A percentile compares a stretch with the other conserved stretches of the same genome.
Evolutionary conservation across 1,284 basidiomycete species (phyloP).

Genomic region (Cryptococcus hybrid): DNA sequence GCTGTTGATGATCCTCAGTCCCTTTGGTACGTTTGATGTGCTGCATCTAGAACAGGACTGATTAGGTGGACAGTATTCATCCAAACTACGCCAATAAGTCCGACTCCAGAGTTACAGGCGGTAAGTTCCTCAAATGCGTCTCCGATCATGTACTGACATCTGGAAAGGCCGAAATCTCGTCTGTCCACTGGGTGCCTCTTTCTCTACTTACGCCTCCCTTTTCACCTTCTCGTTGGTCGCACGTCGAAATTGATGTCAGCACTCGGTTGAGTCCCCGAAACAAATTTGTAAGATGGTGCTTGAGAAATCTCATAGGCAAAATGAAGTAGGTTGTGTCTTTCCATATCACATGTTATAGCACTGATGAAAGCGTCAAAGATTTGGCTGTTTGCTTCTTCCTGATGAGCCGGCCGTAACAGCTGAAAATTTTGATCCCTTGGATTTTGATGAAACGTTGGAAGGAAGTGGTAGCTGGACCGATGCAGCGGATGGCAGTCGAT

Average conservation of each 20-base stretch:
- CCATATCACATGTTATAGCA: neutral
- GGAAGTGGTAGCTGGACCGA: slow-evolving; percentile 44
- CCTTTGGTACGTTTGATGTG: slow-evolving; percentile 57
- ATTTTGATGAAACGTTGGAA: slow-evolving; percentile 34
- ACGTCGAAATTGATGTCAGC: slow-evolving; percentile 90
- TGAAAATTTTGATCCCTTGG: slow-evolving; percentile 43
- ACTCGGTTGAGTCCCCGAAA: slow-evolving; percentile 80
- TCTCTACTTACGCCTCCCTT: slow-evolving; percentile 54
- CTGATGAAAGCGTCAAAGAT: slow-evolving; percentile 44
- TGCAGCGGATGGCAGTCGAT: slow-evolving; percentile 30
- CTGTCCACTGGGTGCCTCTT: slow-evolving; percentile 88
- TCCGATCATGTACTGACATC: neutral
- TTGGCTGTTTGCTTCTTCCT: slow-evolving; percentile 78
- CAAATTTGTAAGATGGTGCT: slow-evolving; percentile 63
- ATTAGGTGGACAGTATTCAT: slow-evolving; percentile 34
- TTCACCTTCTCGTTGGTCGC: slow-evolving; percentile 66
- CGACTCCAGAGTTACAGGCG: slow-evolving; percentile 67
- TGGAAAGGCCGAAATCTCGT: slow-evolving; percentile 62
- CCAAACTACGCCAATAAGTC: slow-evolving; percentile 77
- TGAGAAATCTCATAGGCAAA: slow-evolving; percentile 82
- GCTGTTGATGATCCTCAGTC: slow-evolving; percentile 94
- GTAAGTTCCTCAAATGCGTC: slow-evolving; percentile 16
- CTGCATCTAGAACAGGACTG: neutral
- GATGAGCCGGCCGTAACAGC: slow-evolving; percentile 57
- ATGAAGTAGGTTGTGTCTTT: slow-evolving; percentile 62